These are phyloP conservation scores for Diaporthe citri DNA, from an alignment of 2,329 filamentous ascomycete genomes.

Conservation along the genomic window DNA sequence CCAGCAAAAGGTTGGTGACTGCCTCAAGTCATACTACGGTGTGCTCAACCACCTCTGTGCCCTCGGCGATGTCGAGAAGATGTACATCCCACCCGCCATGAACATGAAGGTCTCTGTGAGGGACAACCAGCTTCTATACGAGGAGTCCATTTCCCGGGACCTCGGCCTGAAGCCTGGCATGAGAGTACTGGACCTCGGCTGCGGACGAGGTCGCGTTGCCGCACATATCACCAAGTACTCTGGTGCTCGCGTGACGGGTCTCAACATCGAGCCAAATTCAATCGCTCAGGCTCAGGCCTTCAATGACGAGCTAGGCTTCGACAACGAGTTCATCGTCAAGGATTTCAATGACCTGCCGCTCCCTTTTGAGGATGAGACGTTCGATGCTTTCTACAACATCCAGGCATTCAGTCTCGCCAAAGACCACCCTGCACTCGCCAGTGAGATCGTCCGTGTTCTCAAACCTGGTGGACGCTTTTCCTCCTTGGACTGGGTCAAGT, in stretches of 20 bases:
- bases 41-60: conserved; percentile 68
- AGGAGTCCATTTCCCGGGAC: conserved; percentile 62
- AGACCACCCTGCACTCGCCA: conserved; percentile 59
- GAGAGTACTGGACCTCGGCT: conserved; percentile 64
- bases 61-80: conserved; percentile 68
- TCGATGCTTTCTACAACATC: conserved; percentile 69
- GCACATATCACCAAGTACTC: conserved; percentile 64
- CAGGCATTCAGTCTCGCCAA: conserved; percentile 68
- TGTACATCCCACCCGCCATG: conserved; percentile 69
- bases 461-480: conserved; percentile 64
- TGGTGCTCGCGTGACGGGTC: conserved; percentile 61
- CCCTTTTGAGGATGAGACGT: conserved; percentile 61
- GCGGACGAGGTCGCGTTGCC: conserved; percentile 65
- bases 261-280: conserved; percentile 68
- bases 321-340: conserved; percentile 61
- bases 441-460: conserved; percentile 62
- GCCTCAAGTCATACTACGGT: conserved; percentile 65
- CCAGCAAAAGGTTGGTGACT: conserved; percentile 63
- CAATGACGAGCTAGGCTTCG: conserved; percentile 57
- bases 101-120: conserved; percentile 61
- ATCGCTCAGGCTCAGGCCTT: conserved; percentile 59
- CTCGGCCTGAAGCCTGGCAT: conserved; percentile 59
- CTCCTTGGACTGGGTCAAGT: conserved; percentile 65
- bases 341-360: conserved; percentile 66
- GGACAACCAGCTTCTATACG: conserved; percentile 66